Percentiles rank a stretch among this genome's conserved stretches.
These are phyloP conservation scores for Epipyxis sp. DNA, from an alignment of 108 stramenopile genomes.

Conservation along the genomic window DNA sequence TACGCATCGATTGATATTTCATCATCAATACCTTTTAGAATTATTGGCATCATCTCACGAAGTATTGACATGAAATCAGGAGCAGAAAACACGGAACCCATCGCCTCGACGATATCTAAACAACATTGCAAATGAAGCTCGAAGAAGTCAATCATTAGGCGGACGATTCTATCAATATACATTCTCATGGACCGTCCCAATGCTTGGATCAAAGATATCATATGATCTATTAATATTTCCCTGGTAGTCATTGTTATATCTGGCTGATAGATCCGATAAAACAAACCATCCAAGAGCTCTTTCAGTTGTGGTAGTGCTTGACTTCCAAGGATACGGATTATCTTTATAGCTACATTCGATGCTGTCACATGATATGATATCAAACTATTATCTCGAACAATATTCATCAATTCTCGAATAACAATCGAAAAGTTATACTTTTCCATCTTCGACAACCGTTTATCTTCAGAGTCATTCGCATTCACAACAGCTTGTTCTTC, in stretches of 20 bases:
- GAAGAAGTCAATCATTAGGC: not conserved
- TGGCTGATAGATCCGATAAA: slow-evolving; percentile 7
- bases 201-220: slow-evolving; percentile 6
- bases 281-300: not conserved
- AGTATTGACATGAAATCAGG: slow-evolving; percentile 2
- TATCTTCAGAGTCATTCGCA: too few relatives aligned
- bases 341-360: not conserved
- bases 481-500: not conserved
- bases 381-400: slow-evolving; percentile 4
- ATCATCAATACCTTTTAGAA: not conserved
- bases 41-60: not conserved
- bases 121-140: not conserved
- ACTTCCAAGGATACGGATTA: slow-evolving; percentile 13
- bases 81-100: not conserved
- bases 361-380: slow-evolving; percentile 11
- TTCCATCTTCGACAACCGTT: slow-evolving; percentile 1
- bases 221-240: slow-evolving; percentile 22
- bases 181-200: not conserved
- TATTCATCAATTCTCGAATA: not conserved
- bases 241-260: not conserved
- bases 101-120: slow-evolving; percentile 22
- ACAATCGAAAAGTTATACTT: slow-evolving; percentile 7
- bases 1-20: too few relatives aligned
- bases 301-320: not conserved
- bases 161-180: not conserved